Conservation (phyloP, 345 rosid genomes). For the Sonneratia alba region DNA sequence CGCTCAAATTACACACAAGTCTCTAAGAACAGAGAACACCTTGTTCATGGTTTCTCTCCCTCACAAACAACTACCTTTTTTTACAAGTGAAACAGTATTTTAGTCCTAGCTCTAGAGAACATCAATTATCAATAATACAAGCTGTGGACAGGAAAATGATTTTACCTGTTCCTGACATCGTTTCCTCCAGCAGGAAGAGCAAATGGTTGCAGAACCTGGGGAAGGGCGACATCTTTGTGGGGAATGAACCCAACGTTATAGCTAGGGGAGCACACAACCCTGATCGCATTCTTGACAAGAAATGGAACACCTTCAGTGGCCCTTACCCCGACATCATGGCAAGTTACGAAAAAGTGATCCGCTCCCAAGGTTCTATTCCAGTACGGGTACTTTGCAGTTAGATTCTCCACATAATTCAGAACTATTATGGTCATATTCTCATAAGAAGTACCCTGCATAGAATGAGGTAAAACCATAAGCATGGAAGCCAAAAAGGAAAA, state of each 20-base stretch:
- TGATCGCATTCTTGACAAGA: constrained; percentile 79
- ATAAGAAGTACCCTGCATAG: constrained; percentile 73
- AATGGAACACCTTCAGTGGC: constrained; percentile 78
- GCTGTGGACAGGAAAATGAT: background rate
- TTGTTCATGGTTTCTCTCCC: no score
- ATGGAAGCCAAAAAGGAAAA: background rate
- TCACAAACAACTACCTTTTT: no score
- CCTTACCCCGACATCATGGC: constrained; percentile 93
- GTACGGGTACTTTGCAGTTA: constrained; percentile 67
- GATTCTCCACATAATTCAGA: constrained; percentile 55
- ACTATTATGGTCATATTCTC: constrained; percentile 92
- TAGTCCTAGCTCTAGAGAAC: background rate
- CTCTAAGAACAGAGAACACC: no score
- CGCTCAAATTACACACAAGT: no score
- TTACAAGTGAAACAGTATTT: background rate
- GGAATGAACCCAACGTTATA: constrained; percentile 95
- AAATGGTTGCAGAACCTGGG: constrained; percentile 90
- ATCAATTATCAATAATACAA: background rate
- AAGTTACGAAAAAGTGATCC: constrained; percentile 95
- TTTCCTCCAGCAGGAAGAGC: constrained; percentile 90
- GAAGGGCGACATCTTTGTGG: constrained; percentile 93
- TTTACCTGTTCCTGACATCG: constrained; percentile 67
- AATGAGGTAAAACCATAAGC: background rate
- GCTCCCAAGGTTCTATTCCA: constrained; percentile 97
- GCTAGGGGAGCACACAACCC: constrained; percentile 94